Base-by-base conservation (phyloP, 805 yeast species). In the fission yeast (Schizosaccharomyces pombe) region DNA sequence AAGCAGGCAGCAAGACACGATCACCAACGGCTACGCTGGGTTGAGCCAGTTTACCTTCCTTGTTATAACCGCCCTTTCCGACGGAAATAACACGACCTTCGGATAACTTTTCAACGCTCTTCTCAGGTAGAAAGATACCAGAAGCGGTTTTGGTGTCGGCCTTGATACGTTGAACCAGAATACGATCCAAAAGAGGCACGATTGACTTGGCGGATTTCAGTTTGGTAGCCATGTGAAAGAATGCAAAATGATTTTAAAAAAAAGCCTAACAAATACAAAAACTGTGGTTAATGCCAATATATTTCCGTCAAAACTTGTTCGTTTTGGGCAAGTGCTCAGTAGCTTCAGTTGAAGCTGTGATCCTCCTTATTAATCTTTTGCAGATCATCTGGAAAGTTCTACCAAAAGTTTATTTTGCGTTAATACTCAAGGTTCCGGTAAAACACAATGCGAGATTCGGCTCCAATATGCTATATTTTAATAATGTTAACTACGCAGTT, bases 101-200 rank as follows among this genome's bases (percentile, higher is more conserved):
- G 74, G 84, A 84, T 65, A 86, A 77, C 72, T 89, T 91, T 68
- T 85, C 89, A 63, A 82, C 93, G 74, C 89, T 87, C 75, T 86
- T 86, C 72, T 87, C 96, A 58, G 97, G 97, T 61, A 87, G 81
- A 71, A 78, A 84, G 64, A 87, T 77, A 65, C 97, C 97, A 49
- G 91, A 79, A 56, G 94, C 82, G 57, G 97, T 87, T 73, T 86
- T 76, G 60, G 89, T 75, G 65, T 84, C 81, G 57, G 94, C 94
- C 75, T 85, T 86, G 65, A 82, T 71, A 70, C 96, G 83, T 74
- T 87, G 96, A 58, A 91, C 95, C 59, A 91, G 78, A 58, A 91
- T 89, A 72, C 98, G 82, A 79, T 91, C 97, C 62, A 91, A 75
- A 62, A 93, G 78, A 59, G 98, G 98, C 61, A 81, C 80, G 66